These are phyloP conservation scores for Argentina anserina DNA, from an alignment of 306 rosid genomes.

Conservation along the genomic window DNA sequence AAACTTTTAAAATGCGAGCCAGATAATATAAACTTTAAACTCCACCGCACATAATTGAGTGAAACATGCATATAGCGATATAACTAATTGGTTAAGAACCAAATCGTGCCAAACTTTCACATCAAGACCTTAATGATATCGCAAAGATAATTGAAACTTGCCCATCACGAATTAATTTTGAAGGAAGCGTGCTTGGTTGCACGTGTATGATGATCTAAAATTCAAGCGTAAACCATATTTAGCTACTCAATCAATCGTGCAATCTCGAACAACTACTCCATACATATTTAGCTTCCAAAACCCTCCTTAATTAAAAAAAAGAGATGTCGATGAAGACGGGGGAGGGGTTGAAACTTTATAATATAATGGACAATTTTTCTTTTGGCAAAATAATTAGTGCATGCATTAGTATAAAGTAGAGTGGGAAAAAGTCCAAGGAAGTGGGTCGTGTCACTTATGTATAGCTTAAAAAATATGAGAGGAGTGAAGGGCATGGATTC, in stretches of 20 bases:
- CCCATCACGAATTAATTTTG: conserved; percentile 12
- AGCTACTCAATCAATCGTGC: conserved; percentile 28
- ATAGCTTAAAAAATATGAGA: conserved; percentile 28
- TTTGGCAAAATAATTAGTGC: conserved; percentile 25
- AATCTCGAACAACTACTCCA: conserved; percentile 25
- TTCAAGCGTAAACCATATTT: conserved; percentile 16
- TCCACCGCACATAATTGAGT: too few species aligned
- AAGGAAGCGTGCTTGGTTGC: conserved; percentile 29
- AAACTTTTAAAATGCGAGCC: too few species aligned
- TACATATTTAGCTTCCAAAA: conserved; percentile 7
- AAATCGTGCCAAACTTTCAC: neutral
- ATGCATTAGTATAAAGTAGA: conserved; percentile 26
- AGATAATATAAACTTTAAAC: too few species aligned
- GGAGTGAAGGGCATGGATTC: conserved; percentile 37
- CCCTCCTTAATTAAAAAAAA: conserved; percentile 15
- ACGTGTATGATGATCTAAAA: conserved; percentile 45
- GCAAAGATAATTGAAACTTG: conserved; percentile 11
- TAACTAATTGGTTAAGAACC: neutral
- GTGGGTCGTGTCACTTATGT: conserved; percentile 59
- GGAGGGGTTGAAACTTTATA: conserved; percentile 33
- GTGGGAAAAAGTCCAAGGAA: conserved; percentile 54
- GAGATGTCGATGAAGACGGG: neutral
- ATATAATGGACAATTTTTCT: conserved; percentile 19
- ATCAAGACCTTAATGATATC: conserved; percentile 12
- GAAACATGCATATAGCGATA: neutral